Conservation (phyloP, 257 asterid genomes). For the Lithospermum erythrorhizon region DNA sequence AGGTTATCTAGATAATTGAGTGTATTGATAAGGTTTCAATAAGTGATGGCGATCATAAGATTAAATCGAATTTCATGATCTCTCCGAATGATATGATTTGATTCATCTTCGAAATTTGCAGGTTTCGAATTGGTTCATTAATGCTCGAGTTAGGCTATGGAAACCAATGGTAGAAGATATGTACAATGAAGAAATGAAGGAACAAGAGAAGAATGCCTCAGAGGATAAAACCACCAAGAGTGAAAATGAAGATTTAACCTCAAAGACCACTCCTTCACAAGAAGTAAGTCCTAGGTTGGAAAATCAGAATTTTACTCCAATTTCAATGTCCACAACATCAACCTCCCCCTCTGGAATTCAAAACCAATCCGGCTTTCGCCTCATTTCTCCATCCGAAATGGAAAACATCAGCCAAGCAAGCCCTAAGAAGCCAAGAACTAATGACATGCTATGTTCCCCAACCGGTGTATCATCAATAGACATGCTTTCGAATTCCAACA, state of each 20-base stretch:
- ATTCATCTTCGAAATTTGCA: conserved; percentile 10
- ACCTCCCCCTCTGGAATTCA: conserved; percentile 32
- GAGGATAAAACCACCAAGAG: conserved; percentile 40
- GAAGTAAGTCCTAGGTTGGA: conserved; percentile 30
- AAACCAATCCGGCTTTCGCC: conserved; percentile 44
- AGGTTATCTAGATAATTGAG: too few relatives aligned
- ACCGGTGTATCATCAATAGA: conserved; percentile 26
- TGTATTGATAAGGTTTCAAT: too few relatives aligned
- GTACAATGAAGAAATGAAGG: conserved; percentile 88
- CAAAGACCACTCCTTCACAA: conserved; percentile 34
- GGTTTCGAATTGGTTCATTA: conserved; percentile 99
- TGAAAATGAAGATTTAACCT: conserved; percentile 42
- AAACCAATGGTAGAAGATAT: conserved; percentile 99
- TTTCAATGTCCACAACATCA: conserved; percentile 26
- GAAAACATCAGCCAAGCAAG: conserved; percentile 47
- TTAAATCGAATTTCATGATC: too few relatives aligned
- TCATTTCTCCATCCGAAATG: conserved; percentile 51
- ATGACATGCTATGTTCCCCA: conserved; percentile 34
- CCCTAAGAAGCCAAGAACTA: conserved; percentile 58
- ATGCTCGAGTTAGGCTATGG: conserved; percentile 95
- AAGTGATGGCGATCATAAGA: too few relatives aligned
- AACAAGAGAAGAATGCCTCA: conserved; percentile 48
- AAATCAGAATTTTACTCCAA: conserved; percentile 19
- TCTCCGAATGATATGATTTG: too few relatives aligned
- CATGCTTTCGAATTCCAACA: conserved; percentile 31